Evolutionary conservation across 2,329 filamentous ascomycete genomes (phyloP).

Genomic region (Cercospora citrullina): DNA sequence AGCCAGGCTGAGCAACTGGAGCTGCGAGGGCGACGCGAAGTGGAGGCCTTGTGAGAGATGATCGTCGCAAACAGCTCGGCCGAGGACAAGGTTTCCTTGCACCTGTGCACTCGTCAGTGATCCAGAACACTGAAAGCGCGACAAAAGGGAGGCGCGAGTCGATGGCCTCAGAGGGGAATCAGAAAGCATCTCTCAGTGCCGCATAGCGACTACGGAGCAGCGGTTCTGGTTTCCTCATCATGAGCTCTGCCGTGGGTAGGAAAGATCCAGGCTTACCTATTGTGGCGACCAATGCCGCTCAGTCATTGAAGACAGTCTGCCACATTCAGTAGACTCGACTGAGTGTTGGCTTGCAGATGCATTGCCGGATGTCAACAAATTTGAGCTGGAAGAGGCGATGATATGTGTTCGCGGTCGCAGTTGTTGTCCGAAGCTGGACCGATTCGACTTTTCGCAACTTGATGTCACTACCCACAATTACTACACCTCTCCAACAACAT

Average conservation of each 20-base stretch:
- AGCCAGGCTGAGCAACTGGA: background rate
- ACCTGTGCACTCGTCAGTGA: background rate
- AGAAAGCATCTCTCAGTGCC: slow-evolving; percentile 12
- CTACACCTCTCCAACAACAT: background rate
- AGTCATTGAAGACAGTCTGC: background rate
- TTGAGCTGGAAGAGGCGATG: background rate
- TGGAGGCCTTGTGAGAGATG: background rate
- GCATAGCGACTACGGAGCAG: slow-evolving; percentile 13
- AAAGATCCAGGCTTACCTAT: background rate
- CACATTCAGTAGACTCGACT: background rate
- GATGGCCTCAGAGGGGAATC: slow-evolving; percentile 9
- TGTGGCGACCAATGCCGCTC: background rate
- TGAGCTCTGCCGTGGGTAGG: background rate
- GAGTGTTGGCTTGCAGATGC: background rate
- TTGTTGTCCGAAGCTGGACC: background rate
- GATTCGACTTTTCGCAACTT: background rate
- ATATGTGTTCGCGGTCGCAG: background rate
- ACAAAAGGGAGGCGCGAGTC: background rate
- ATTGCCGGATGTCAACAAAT: background rate
- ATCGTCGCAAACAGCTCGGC: background rate
- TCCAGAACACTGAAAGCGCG: background rate
- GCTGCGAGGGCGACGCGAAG: background rate
- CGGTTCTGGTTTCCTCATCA: slow-evolving; percentile 13
- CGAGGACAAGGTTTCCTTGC: background rate
- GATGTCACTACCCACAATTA: background rate